A percentile compares a stretch with the other conserved stretches of the same genome.
Conservation (phyloP, 2,329 filamentous ascomycete species). For the Pestalotiopsis sp. region DNA sequence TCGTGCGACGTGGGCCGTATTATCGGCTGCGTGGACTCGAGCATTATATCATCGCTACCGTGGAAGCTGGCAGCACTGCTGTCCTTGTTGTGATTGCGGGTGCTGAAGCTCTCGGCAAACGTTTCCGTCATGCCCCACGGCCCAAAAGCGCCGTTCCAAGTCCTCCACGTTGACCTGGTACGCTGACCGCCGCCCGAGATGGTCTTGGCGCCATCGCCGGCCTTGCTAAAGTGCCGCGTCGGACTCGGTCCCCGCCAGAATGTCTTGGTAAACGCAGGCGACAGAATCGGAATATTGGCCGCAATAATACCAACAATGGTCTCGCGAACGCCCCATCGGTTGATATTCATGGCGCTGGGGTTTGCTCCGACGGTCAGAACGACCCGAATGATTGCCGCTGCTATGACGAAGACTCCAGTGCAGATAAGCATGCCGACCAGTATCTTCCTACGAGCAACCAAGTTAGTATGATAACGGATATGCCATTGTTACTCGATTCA, state of each 20-base stretch:
- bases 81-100: neutral
- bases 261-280: conserved; percentile 27
- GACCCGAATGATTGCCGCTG: conserved; percentile 34
- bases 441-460: conserved; percentile 25
- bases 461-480: neutral
- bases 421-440: conserved; percentile 32
- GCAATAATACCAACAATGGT: conserved; percentile 36
- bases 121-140: conserved; percentile 5
- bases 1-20: neutral
- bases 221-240: neutral
- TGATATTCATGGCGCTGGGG: conserved; percentile 34
- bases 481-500: neutral
- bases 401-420: conserved; percentile 37
- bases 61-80: neutral
- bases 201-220: conserved; percentile 4
- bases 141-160: neutral
- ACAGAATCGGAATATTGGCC: conserved; percentile 36
- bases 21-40: neutral
- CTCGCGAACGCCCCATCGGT: conserved; percentile 39
- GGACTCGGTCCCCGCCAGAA: conserved; percentile 28
- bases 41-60: conserved; percentile 13
- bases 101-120: conserved; percentile 6
- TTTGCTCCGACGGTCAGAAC: conserved; percentile 29
- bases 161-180: neutral
- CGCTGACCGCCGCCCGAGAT: neutral